Evolutionary conservation across 1,139 yeast genomes (phyloP), one percentile per base, ranked within the genome.

Genomic region (Insectozyma bohioensis): DNA sequence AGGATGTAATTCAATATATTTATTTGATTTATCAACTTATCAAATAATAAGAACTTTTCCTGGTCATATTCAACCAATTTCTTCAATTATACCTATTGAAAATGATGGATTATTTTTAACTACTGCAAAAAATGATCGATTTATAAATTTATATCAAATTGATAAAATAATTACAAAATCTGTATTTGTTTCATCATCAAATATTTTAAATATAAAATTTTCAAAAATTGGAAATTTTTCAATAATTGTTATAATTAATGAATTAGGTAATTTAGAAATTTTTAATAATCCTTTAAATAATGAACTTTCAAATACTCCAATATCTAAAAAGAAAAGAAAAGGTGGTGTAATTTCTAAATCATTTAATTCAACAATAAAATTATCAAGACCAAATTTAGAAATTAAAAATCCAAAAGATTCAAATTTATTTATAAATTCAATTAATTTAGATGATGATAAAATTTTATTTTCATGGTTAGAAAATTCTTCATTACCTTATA

Each of bases 81-180:
- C 64, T 42, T 53, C 77, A 9, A 61, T 78, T 13, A 36, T 66
- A 20, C 57, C 72, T 5, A 52, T 73, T 11, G 46, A 55, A 2
- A 31, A 30, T 5, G 51, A 61, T 5, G 78, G 70, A 31, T 57
- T 63, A 26, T 73, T 85, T 44, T 52, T 85, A 34, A 78, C 92
- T 1, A 77, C 83, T 37, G 94, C 96, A 1, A 63, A 63, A 22
- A 80, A 78, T 40, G 97, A 88, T 54, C 72, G 96, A 47, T 86
- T 85, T 52, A 68, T 87, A 46, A 87, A 85, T 53, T 63, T 85
- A 36, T 79, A 82, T 49, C 78, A 82, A 12, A 43, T 78, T 7
- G 46, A 61, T 8, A 63, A 62, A 34, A 61, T 61, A 27, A 51
- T 72, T 8, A 61, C 75, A 8, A 58, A 55, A 24, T 56, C 67